Evolutionary conservation across 257 asterid genomes (phyloP), one percentile per base, ranked within the genome.

Genomic region (Scutellaria baicalensis): DNA sequence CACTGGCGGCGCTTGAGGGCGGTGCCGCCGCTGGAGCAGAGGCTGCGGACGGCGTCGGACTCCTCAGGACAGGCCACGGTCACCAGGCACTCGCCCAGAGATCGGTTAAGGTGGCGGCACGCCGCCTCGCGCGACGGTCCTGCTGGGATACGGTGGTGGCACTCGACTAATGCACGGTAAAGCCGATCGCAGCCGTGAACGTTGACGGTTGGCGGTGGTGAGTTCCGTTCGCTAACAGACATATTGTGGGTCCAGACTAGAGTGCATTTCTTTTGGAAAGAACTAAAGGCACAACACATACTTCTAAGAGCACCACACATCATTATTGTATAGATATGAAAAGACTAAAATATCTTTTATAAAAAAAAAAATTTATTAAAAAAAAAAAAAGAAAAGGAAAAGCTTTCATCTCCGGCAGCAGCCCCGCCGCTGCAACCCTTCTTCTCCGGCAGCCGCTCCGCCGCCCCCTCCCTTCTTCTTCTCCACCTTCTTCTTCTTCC

Each of bases 21-120:
- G 78, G 96, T 88, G 51, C 97, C 97, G 80, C 88, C 89, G 83
- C 96, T 90, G 62, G 97, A 84, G 80, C 96, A 92, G 72, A 90
- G 96, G 73, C 64, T 63, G 59, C 88, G 85, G 58, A 92, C 97
- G 36, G 93, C 93, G 57, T 84, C 96, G 42, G 84, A 81, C 70
- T 92, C 95, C 14, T 76, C 75, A 0, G 93, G 98, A 61, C 97
- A 92, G 36, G 81, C 85, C 45, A 69, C 72, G 40, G 89, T 80
- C 82, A 92, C 89, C 56, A 92, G 75, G 72, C 98, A 92, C 81
- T 82, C 79, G 10, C 97, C 98, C 17, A 89, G 64, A 9, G 96
- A 82, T 38, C 88, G 91, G 58, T 88, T 92, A 67, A 89, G 81
- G 79, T 86, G 96, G 78, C 92, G 92, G 84, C 98, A 89, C 6